phyloP scores from a whole-genome alignment of 805 yeast species.

The Schwanniomyces pseudopolymorphus region DNA sequence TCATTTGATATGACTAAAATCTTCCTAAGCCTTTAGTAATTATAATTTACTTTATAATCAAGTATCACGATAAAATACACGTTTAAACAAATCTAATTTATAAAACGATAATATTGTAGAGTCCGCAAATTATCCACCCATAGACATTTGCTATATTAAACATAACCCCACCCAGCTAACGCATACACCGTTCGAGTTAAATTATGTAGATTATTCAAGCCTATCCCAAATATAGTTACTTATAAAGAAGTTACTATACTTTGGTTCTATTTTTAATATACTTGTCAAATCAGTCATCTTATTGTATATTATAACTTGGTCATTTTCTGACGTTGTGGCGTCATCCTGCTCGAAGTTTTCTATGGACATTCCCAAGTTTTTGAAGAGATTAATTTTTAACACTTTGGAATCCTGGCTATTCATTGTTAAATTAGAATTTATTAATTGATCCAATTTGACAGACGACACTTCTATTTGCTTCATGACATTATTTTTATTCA shows the following conservation, averaged over 20 bases:
- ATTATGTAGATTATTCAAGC: conserved; percentile 5
- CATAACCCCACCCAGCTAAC: neutral
- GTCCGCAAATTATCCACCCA: neutral
- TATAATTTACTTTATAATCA: too few relatives aligned
- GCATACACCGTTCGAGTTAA: neutral
- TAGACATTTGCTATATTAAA: neutral
- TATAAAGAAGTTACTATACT: conserved; percentile 65
- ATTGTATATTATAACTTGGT: conserved; percentile 50
- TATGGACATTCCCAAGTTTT: conserved; percentile 56
- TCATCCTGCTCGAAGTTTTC: conserved; percentile 24
- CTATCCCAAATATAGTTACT: conserved; percentile 81
- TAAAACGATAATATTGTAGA: neutral
- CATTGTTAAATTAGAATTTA: conserved; percentile 24
- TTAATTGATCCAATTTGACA: conserved; percentile 26
- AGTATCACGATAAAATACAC: neutral
- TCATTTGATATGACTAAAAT: neutral
- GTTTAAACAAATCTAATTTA: neutral
- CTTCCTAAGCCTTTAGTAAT: neutral
- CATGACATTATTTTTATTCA: conserved; percentile 35
- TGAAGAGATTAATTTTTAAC: conserved; percentile 58
- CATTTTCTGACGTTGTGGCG: conserved; percentile 15
- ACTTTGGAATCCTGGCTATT: conserved; percentile 44
- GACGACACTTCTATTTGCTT: conserved; percentile 37
- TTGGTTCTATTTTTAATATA: conserved; percentile 50
- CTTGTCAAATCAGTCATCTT: conserved; percentile 46